phyloP scores from a whole-genome alignment of 768 basidiomycete species.

The Collybiopsis luxurians region DNA sequence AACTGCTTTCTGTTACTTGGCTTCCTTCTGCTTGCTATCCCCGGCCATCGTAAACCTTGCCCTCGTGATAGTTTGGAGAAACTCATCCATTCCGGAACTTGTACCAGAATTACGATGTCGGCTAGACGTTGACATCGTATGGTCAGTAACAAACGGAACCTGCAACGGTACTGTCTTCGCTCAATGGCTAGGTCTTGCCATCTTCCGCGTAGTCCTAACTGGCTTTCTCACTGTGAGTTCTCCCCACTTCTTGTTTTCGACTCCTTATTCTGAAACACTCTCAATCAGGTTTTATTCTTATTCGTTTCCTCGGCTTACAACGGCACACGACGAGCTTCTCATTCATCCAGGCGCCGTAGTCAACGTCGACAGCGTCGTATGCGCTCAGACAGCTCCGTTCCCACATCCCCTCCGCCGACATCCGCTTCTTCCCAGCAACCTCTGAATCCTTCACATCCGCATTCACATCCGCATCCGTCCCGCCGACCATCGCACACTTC shows the following conservation, averaged over 20 bases:
- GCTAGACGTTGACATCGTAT: slow-evolving; percentile 66
- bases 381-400: neutral
- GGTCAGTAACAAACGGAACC: slow-evolving; percentile 42
- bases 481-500: neutral
- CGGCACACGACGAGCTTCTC: slow-evolving; percentile 20
- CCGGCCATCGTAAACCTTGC: slow-evolving; percentile 56
- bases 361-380: slow-evolving; percentile 5
- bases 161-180: slow-evolving; percentile 37
- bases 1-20: slow-evolving; percentile 35
- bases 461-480: slow-evolving; percentile 13
- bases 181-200: slow-evolving; percentile 51
- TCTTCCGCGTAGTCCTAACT: slow-evolving; percentile 55
- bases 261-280: slow-evolving; percentile 2
- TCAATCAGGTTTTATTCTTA: slow-evolving; percentile 17
- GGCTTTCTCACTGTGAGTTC: slow-evolving; percentile 49
- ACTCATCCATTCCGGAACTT: slow-evolving; percentile 32
- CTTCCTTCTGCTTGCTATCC: slow-evolving; percentile 45
- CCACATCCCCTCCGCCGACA: slow-evolving; percentile 10
- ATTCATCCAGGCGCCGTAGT: slow-evolving; percentile 7
- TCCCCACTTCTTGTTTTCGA: neutral
- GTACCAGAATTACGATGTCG: slow-evolving; percentile 45
- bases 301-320: slow-evolving; percentile 22
- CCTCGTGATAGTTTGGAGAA: slow-evolving; percentile 53
- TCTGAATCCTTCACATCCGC: slow-evolving; percentile 18
- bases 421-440: slow-evolving; percentile 16